A percentile compares a stretch with the other conserved stretches of the same genome.
These are phyloP conservation scores for Phytophthora lateralis DNA, from an alignment of 352 stramenopile genomes.

Conservation along the genomic window DNA sequence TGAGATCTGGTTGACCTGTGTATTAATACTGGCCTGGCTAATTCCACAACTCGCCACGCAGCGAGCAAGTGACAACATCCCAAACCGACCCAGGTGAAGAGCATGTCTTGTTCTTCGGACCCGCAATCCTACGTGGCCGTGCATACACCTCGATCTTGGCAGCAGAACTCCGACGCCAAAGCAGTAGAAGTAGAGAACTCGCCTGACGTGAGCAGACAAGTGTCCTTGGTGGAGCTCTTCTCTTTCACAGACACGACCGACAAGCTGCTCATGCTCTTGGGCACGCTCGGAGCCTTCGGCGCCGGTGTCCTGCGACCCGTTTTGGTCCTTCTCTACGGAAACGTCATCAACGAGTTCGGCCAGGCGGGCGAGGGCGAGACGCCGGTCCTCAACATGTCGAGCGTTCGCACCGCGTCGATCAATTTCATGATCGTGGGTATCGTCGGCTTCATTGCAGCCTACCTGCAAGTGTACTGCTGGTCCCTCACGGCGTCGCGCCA, in stretches of 20 bases:
- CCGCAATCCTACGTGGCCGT: too few species aligned
- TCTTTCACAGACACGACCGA: constrained; percentile 36
- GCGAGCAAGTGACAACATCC: too few species aligned
- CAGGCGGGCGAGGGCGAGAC: too few species aligned
- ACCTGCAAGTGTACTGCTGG: constrained; percentile 58
- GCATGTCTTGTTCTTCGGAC: too few species aligned
- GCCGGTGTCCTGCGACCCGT: constrained; percentile 29
- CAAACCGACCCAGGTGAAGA: too few species aligned
- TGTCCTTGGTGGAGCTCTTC: constrained; percentile 34
- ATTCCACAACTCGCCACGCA: too few species aligned
- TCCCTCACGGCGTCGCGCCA: constrained; percentile 52
- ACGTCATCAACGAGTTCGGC: constrained; percentile 44
- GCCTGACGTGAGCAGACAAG: too few species aligned
- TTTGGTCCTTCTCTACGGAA: constrained; percentile 34
- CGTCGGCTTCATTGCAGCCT: constrained; percentile 34
- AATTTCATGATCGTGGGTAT: constrained; percentile 43
- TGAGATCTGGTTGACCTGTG: too few species aligned
- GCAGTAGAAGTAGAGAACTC: too few species aligned
- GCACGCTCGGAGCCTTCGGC: constrained; percentile 17
- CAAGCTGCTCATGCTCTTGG: constrained; percentile 33
- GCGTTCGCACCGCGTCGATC: constrained; percentile 34
- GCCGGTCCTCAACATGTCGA: neutral
- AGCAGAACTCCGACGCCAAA: too few species aligned
- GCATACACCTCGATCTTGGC: too few species aligned
- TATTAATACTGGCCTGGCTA: too few species aligned